These are phyloP conservation scores for Poronia punctata DNA, from an alignment of 495 filamentous ascomycete species.

Conservation along the genomic window DNA sequence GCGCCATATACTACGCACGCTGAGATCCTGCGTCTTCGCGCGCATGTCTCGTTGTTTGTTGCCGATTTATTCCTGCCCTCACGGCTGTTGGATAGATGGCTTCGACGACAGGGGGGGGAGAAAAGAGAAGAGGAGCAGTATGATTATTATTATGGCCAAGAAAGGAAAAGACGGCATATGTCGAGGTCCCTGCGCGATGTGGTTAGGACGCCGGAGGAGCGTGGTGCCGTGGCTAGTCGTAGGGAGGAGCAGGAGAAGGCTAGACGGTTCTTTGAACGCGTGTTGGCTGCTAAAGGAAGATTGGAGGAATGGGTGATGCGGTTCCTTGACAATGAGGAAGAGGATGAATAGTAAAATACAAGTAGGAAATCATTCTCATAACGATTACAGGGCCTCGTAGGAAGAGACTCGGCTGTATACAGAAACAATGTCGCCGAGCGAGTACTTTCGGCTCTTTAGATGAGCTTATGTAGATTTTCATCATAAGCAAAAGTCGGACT, in stretches of 20 bases:
- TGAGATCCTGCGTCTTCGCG: slow-evolving; percentile 54
- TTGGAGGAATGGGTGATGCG: slow-evolving; percentile 22
- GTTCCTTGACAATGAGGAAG: slow-evolving; percentile 20
- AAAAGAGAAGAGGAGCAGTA: background rate
- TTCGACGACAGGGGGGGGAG: background rate
- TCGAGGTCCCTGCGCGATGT: slow-evolving; percentile 10
- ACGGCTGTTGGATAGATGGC: slow-evolving; percentile 11
- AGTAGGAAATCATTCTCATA: background rate
- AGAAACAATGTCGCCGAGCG: too few species aligned
- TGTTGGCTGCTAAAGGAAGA: slow-evolving; percentile 20
- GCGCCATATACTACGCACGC: slow-evolving; percentile 56
- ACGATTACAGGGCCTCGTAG: too few species aligned
- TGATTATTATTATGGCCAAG: too few species aligned
- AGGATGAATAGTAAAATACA: slow-evolving; percentile 10
- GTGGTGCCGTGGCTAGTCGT: slow-evolving; percentile 15
- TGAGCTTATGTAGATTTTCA: too few species aligned
- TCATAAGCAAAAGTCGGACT: too few species aligned
- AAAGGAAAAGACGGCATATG: slow-evolving; percentile 2
- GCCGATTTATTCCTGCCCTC: slow-evolving; percentile 47
- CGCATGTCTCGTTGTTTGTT: slow-evolving; percentile 62
- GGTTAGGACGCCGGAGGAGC: slow-evolving; percentile 15
- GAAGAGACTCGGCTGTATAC: too few species aligned
- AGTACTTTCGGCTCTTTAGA: too few species aligned
- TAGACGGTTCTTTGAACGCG: slow-evolving; percentile 19
- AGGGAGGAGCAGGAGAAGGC: slow-evolving; percentile 22